Base-by-base conservation (phyloP, 2,329 filamentous ascomycete species). In the Cladophialophora immunda region DNA sequence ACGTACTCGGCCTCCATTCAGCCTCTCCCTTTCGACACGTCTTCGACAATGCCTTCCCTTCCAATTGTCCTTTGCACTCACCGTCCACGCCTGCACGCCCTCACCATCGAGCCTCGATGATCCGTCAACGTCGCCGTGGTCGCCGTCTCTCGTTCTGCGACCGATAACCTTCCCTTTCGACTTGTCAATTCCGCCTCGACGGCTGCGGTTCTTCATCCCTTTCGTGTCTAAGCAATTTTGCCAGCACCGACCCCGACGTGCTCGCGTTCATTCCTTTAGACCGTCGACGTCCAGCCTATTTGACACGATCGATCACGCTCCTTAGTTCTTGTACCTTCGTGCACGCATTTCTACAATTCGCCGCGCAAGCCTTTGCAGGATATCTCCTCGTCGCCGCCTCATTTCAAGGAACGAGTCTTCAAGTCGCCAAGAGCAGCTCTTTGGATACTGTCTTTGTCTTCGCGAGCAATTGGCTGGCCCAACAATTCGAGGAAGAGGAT, bases 81-180 rank as follows among this genome's bases (percentile, higher is more conserved):
- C 53, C 52, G 32, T 47, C 65, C 53, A 59, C 57, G 29, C 52
- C 58, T 45, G 36, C 38, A 64, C 68, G 45, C 58, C 56, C 54
- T 70, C 63, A 50, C 52, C 69, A 62, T 68, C 67, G 70, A 71
- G 69, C 67, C 69, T 69, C 66, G 65, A 73, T 73, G 71, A 69
- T 70, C 65, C 66, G 70, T 72, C 70, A 69, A 70, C 68, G 70
- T 73, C 72, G 72, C 71, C 71, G 67, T 73, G 72, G 71, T 74
- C 72, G 72, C 71, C 66, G 58, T 70, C 69, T 68, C 66, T 72
- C 70, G 53, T 68, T 72, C 62, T 61, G 70, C 71, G 71, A 65
- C 69, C 71, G 69, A 72, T 73, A 73, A 72, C 22, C 55, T 52
- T 56, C 62, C 62, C 60, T 45, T 59, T 67, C 71, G 71, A 72